phyloP scores from a whole-genome alignment of 148 eudicot species.

The Simmondsia chinensis region DNA sequence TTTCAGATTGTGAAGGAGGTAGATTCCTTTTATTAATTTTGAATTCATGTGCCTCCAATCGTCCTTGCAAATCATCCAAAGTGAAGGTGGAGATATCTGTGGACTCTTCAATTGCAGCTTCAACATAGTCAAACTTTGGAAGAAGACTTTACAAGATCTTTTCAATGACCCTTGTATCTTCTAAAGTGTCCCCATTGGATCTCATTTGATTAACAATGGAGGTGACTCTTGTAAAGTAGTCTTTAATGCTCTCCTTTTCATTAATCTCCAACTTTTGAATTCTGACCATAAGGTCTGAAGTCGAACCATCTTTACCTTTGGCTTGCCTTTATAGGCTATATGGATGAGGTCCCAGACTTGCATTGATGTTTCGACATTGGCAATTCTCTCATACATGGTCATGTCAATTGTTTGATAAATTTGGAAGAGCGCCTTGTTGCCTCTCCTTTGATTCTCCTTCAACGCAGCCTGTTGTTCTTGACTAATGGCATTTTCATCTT shows the following conservation, averaged over 20 bases:
- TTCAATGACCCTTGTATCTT: neutral
- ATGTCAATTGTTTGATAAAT: conserved; percentile 4
- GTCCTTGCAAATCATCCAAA: too few relatives aligned
- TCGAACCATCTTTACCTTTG: neutral
- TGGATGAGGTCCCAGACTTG: neutral
- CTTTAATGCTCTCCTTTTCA: neutral
- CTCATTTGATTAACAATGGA: conserved; percentile 6
- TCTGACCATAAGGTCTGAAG: neutral
- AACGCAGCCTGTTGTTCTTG: too few relatives aligned
- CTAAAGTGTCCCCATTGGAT: neutral
- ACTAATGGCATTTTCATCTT: too few relatives aligned
- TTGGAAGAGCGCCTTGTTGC: neutral
- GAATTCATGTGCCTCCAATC: too few relatives aligned
- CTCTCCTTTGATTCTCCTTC: too few relatives aligned
- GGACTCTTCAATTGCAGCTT: too few relatives aligned
- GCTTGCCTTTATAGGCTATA: neutral
- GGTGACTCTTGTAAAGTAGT: neutral
- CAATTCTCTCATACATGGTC: neutral
- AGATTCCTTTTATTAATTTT: too few relatives aligned
- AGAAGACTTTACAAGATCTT: neutral
- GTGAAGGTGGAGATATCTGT: too few relatives aligned
- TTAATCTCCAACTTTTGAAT: neutral
- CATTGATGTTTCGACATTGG: neutral
- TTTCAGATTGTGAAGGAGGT: too few relatives aligned
- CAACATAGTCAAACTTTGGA: too few relatives aligned